Evolutionary conservation across 2,329 filamentous ascomycete species (phyloP).

Genomic region (Macrophomina phaseolina): DNA sequence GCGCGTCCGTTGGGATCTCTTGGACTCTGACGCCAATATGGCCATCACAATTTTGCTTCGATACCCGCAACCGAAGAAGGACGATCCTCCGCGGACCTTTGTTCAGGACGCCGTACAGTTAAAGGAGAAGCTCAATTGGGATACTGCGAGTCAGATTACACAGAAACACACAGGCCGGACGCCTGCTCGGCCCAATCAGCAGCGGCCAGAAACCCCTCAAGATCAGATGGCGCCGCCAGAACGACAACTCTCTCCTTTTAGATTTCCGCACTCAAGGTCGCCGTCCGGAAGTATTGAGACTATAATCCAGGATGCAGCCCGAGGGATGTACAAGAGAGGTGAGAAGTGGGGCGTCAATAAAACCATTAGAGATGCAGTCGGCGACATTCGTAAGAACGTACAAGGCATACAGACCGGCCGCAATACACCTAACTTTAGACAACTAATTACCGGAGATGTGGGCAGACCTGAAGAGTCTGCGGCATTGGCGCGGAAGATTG

Average conservation of each 20-base stretch:
- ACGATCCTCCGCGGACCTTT: slow-evolving; percentile 75
- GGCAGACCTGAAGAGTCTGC: slow-evolving; percentile 40
- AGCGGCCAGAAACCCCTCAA: slow-evolving; percentile 31
- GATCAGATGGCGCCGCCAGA: background rate
- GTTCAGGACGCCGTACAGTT: slow-evolving; percentile 85
- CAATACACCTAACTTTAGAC: slow-evolving; percentile 37
- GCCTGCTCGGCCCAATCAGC: slow-evolving; percentile 39
- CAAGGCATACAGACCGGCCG: slow-evolving; percentile 63
- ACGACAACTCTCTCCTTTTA: slow-evolving; percentile 37
- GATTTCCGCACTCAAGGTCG: slow-evolving; percentile 35
- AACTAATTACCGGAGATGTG: slow-evolving; percentile 35
- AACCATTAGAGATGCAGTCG: slow-evolving; percentile 79
- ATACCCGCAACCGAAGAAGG: slow-evolving; percentile 71
- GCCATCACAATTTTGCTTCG: slow-evolving; percentile 82
- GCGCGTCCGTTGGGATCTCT: slow-evolving; percentile 87
- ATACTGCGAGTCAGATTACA: slow-evolving; percentile 70
- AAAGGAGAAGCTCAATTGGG: slow-evolving; percentile 65
- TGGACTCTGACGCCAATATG: slow-evolving; percentile 85
- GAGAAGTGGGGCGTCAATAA: slow-evolving; percentile 82
- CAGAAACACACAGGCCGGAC: slow-evolving; percentile 67
- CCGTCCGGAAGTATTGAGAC: slow-evolving; percentile 63
- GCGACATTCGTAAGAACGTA: slow-evolving; percentile 79
- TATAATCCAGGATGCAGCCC: slow-evolving; percentile 76
- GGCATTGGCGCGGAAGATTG: slow-evolving; percentile 43
- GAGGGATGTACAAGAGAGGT: slow-evolving; percentile 72